Percentiles rank a stretch among this genome's conserved stretches.
phyloP scores from a whole-genome alignment of 2,329 filamentous ascomycete genomes.

The Cladosporium sp. region DNA sequence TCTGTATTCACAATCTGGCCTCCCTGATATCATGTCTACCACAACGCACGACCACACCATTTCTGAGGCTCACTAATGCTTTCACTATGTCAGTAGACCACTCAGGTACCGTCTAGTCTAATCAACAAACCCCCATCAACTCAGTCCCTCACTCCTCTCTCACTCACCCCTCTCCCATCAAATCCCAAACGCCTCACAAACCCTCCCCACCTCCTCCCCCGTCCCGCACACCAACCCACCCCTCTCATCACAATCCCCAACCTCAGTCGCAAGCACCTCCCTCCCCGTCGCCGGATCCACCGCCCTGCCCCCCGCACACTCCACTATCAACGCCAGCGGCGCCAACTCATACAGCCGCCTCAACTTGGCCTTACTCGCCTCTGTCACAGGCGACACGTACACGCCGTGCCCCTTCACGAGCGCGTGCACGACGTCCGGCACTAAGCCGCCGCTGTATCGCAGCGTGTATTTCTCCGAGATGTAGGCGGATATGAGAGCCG shows the following conservation, averaged over 20 bases:
- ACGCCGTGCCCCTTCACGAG: slow-evolving; percentile 57
- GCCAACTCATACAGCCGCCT: slow-evolving; percentile 54
- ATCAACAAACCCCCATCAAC: not conserved
- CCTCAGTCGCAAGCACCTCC: slow-evolving; percentile 4
- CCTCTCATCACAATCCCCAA: slow-evolving; percentile 28
- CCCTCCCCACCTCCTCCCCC: slow-evolving; percentile 25
- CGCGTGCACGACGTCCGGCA: slow-evolving; percentile 55
- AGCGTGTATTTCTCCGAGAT: slow-evolving; percentile 53
- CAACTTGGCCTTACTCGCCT: slow-evolving; percentile 49
- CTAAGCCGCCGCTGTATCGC: slow-evolving; percentile 54
- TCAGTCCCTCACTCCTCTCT: not conserved
- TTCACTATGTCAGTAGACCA: too few species aligned
- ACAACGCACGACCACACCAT: too few species aligned
- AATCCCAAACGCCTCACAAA: slow-evolving; percentile 12
- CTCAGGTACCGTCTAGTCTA: not conserved
- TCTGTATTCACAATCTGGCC: too few species aligned
- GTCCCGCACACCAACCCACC: slow-evolving; percentile 30
- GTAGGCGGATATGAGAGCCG: slow-evolving; percentile 44
- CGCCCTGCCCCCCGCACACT: slow-evolving; percentile 54
- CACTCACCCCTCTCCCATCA: not conserved
- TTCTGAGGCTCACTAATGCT: too few species aligned
- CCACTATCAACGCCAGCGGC: slow-evolving; percentile 54
- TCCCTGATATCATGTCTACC: too few species aligned
- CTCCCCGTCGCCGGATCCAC: slow-evolving; percentile 39
- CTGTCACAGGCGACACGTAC: slow-evolving; percentile 53